phyloP scores from a whole-genome alignment of 2,329 filamentous ascomycete species.

The Hortaea sp. region DNA sequence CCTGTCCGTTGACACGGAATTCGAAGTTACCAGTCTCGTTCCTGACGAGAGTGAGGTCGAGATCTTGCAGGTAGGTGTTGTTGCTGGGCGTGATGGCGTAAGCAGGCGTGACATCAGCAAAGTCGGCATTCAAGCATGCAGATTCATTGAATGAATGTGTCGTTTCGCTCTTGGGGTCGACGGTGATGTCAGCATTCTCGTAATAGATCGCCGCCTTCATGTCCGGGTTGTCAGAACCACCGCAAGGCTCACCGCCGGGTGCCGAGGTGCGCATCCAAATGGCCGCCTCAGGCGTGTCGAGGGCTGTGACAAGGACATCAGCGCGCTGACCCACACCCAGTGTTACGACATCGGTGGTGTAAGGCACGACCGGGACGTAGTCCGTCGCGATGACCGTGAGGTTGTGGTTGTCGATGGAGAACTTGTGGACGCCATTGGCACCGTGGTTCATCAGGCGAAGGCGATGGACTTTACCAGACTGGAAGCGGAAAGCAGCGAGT shows the following conservation, averaged over 20 bases:
- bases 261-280: conserved; percentile 28
- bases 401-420: conserved; percentile 39
- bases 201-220: conserved; percentile 58
- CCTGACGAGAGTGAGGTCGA: conserved; percentile 38
- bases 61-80: conserved; percentile 25
- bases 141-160: conserved; percentile 31
- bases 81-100: conserved; percentile 37
- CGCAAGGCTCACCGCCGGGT: conserved; percentile 14
- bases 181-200: conserved; percentile 42
- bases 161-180: conserved; percentile 32
- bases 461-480: conserved; percentile 30
- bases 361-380: conserved; percentile 33
- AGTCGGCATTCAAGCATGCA: conserved; percentile 45
- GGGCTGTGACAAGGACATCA: conserved; percentile 36
- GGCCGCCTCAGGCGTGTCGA: conserved; percentile 17
- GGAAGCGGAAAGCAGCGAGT: conserved; percentile 25
- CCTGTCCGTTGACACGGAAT: conserved; percentile 44
- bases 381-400: conserved; percentile 35
- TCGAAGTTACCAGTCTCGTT: conserved; percentile 41
- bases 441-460: conserved; percentile 35
- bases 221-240: conserved; percentile 17
- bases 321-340: conserved; percentile 48
- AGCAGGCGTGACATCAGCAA: conserved; percentile 42
- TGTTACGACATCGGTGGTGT: conserved; percentile 33
- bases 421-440: conserved; percentile 32